Percentiles rank a stretch among this genome's conserved stretches.
Conservation (phyloP, 768 basidiomycete species). For the Xanthoconium stramineum region DNA sequence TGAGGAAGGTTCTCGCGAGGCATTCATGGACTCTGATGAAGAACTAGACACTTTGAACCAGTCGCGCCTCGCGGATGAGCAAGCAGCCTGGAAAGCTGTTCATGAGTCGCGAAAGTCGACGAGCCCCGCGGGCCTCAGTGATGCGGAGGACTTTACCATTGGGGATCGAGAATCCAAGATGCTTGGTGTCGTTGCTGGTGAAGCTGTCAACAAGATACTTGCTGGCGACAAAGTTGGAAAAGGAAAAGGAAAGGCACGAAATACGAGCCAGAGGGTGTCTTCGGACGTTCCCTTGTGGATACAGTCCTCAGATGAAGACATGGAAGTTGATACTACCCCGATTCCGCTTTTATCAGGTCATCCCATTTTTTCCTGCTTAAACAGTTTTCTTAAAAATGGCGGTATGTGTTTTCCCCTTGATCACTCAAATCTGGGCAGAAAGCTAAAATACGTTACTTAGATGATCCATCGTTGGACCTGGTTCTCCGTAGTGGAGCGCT, state of each 20-base stretch:
- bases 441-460: constrained; percentile 28
- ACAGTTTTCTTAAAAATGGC: constrained; percentile 24
- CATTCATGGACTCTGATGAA: constrained; percentile 10
- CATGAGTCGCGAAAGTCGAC: constrained; percentile 18
- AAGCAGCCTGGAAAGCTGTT: constrained; percentile 39
- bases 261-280: constrained; percentile 16
- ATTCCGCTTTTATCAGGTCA: constrained; percentile 15
- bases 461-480: constrained; percentile 35
- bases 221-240: constrained; percentile 36
- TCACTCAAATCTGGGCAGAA: not conserved
- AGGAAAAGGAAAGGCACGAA: constrained; percentile 27
- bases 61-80: constrained; percentile 34
- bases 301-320: constrained; percentile 15
- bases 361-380: constrained; percentile 32
- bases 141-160: constrained; percentile 34
- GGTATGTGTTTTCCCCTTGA: constrained; percentile 31
- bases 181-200: constrained; percentile 32
- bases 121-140: constrained; percentile 8
- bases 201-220: constrained; percentile 45
- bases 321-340: constrained; percentile 17
- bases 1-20: constrained; percentile 29
- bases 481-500: constrained; percentile 45
- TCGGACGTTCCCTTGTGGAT: constrained; percentile 34
- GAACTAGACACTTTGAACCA: constrained; percentile 21
- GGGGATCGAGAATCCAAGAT: constrained; percentile 34